phyloP scores from a whole-genome alignment of 345 rosid genomes.

The Bretschneidera sinensis region DNA sequence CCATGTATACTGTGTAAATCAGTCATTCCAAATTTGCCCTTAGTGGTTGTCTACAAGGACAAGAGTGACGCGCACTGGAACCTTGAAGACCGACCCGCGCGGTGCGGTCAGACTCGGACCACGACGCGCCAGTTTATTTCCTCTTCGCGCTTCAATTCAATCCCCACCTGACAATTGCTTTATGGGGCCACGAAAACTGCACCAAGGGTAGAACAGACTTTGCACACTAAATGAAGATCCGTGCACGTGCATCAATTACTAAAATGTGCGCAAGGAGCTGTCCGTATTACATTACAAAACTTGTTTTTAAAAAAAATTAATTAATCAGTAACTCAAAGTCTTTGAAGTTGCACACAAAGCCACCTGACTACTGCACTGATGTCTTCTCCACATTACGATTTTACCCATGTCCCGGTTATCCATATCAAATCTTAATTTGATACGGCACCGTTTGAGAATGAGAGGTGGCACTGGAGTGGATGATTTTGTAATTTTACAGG shows the following conservation, averaged over 20 bases:
- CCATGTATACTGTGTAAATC: too few species aligned
- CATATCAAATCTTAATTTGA: too few species aligned
- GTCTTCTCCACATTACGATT: too few species aligned
- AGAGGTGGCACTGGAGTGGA: not conserved
- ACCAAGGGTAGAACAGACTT: conserved; percentile 7
- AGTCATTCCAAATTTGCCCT: conserved; percentile 2
- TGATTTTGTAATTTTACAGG: not conserved
- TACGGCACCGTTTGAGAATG: not conserved
- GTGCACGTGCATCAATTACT: too few species aligned
- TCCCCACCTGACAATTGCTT: not conserved
- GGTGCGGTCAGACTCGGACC: conserved; percentile 22
- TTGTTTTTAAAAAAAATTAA: too few species aligned
- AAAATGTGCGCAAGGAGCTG: not conserved
- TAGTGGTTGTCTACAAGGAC: not conserved
- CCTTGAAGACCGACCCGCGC: conserved; percentile 8
- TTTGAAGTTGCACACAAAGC: too few species aligned
- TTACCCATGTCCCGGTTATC: too few species aligned
- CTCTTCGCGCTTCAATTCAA: not conserved
- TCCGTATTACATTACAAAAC: too few species aligned
- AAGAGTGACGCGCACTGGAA: not conserved
- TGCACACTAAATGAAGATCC: not conserved
- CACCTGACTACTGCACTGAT: too few species aligned
- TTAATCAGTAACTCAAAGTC: too few species aligned
- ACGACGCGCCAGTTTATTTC: conserved; percentile 2
- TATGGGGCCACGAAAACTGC: not conserved